Conservation (phyloP, 1,284 basidiomycete genomes). For the Moniliophthora roreri region DNA sequence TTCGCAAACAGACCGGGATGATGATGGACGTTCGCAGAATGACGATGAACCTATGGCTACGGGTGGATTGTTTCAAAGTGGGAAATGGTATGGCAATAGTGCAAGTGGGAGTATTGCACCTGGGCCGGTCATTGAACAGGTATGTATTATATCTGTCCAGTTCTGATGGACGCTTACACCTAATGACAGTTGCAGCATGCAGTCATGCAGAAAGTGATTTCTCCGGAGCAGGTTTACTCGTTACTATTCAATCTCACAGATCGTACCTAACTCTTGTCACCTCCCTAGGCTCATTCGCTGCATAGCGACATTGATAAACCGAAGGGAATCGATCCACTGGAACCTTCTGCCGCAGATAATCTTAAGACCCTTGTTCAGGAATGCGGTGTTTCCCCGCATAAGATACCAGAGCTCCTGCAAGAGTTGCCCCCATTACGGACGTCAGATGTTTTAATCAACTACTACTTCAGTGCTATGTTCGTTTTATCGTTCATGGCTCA, state of each 20-base stretch:
- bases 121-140: conserved; percentile 75
- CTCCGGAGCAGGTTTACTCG: not conserved
- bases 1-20: conserved; percentile 54
- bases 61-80: conserved; percentile 76
- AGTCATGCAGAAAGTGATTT: conserved; percentile 37
- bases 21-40: conserved; percentile 62
- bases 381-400: conserved; percentile 87
- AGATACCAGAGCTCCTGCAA: conserved; percentile 85
- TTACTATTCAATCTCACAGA: conserved; percentile 11
- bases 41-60: conserved; percentile 69
- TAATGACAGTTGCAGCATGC: conserved; percentile 58
- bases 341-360: conserved; percentile 75
- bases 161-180: conserved; percentile 11
- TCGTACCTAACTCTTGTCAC: conserved; percentile 20
- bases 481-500: conserved; percentile 25
- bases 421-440: conserved; percentile 80
- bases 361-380: conserved; percentile 83
- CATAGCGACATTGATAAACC: not conserved
- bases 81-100: conserved; percentile 82
- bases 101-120: conserved; percentile 78
- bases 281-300: too few relatives aligned
- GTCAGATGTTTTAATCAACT: conserved; percentile 73
- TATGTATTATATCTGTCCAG: conserved; percentile 31
- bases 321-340: conserved; percentile 28
- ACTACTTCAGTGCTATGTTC: conserved; percentile 77